Evolutionary conservation across 2,329 filamentous ascomycete genomes (phyloP), one percentile per base, ranked within the genome.

Genomic region (Claviceps pusilla): DNA sequence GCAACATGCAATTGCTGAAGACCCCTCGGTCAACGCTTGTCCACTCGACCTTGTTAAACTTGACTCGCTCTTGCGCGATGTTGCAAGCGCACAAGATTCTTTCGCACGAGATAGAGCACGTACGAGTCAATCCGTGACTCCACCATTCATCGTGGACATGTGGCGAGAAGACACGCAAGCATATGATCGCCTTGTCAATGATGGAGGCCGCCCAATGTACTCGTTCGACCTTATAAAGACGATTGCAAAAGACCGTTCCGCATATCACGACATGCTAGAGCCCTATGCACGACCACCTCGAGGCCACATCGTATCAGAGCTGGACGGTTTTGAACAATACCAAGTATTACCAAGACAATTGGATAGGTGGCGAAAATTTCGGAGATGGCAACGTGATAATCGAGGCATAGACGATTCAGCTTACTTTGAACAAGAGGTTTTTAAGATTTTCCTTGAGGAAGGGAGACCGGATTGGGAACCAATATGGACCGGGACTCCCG

Each of bases 151-250:
- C 19, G 19, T 19, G 19, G 19, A 19, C 19, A 19, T 19, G 19
- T 19, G 19, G 19, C 19, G 19, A 19, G 19, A 61, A 37, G 2
- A 45, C 60, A 10, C 14, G 11, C 10, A 12, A 39, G 58, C 53
- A 39, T 67, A 68, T 54, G 35, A 65, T 43, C 50, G 59, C 4
- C 65, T 69, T 28, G 45, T 69, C 39, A 57, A 57, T 9, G 62
- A 65, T 33, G 65, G 65, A 48, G 64, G 67, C 39, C 64, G 62
- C 33, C 66, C 66, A 7, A 48, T 60, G 31, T 67, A 66, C 51
- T 59, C 57, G 14, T 60, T 68, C 24, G 55, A 57, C 31, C 60
- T 62, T 19, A 52, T 67, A 7, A 57, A 63, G 5, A 51, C 63
- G 16, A 57, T 69, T 45, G 43, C 53, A 7, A 19, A 53, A 19